These are phyloP conservation scores for Pleodorina starrii DNA, from an alignment of 139 green algal genomes.

Conservation along the genomic window DNA sequence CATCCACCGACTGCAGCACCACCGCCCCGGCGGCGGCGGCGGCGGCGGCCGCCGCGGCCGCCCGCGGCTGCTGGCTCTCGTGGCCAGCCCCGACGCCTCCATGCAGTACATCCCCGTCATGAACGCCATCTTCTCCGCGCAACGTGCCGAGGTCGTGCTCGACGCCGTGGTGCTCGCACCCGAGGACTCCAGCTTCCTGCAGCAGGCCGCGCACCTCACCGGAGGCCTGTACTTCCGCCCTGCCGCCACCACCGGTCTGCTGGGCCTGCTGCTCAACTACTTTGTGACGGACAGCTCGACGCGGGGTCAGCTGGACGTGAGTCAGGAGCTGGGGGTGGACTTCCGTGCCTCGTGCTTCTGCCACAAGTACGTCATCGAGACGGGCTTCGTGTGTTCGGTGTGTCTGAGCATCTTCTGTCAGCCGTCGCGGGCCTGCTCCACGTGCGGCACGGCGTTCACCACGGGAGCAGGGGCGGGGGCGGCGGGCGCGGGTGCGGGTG, in stretches of 20 bases:
- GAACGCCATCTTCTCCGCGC: conserved; percentile 90
- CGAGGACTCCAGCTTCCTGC: conserved; percentile 77
- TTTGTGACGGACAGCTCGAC: conserved; percentile 66
- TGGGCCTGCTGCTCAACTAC: conserved; percentile 69
- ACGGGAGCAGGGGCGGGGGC: neutral
- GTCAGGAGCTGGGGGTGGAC: conserved; percentile 72
- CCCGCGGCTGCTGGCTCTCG: conserved; percentile 69
- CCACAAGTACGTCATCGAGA: conserved; percentile 80
- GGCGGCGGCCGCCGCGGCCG: neutral
- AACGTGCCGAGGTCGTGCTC: conserved; percentile 71
- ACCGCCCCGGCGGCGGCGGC: neutral
- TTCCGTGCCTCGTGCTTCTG: conserved; percentile 90
- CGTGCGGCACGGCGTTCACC: conserved; percentile 33
- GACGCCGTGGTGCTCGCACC: conserved; percentile 73
- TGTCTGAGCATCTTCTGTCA: conserved; percentile 92
- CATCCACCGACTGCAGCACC: conserved; percentile 56
- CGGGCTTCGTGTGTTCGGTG: conserved; percentile 89
- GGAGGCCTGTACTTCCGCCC: conserved; percentile 73
- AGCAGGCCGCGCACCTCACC: conserved; percentile 82
- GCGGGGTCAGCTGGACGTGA: conserved; percentile 63
- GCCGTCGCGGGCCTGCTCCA: conserved; percentile 31
- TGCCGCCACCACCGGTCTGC: conserved; percentile 40
- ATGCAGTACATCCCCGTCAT: conserved; percentile 86
- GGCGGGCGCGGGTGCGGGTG: too few species aligned
- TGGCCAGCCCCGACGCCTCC: conserved; percentile 65